Evolutionary conservation across 352 stramenopile species (phyloP).

Genomic region (Pythium aquatile): DNA sequence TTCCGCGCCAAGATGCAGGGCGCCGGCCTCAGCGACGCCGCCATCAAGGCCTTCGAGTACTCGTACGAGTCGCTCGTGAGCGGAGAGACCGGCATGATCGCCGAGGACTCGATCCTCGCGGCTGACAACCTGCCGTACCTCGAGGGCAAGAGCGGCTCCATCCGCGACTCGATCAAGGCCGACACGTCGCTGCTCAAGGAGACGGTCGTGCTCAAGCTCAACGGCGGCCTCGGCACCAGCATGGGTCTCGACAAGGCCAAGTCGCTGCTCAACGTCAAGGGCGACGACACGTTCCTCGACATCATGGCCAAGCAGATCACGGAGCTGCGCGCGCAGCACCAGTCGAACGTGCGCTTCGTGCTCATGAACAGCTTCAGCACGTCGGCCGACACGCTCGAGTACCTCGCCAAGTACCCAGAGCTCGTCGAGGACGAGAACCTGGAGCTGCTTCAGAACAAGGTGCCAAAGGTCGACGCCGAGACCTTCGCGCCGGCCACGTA

Average conservation of each 20-base stretch:
- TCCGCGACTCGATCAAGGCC: constrained; percentile 71
- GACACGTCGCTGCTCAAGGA: constrained; percentile 76
- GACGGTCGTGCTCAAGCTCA: constrained; percentile 88
- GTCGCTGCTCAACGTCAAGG: constrained; percentile 92
- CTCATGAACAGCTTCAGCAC: constrained; percentile 91
- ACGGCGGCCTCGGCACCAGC: constrained; percentile 82
- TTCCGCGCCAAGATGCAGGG: constrained; percentile 96
- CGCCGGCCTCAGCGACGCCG: constrained; percentile 92
- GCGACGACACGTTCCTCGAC: constrained; percentile 92
- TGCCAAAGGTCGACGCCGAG: constrained; percentile 92
- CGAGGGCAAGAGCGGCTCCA: constrained; percentile 71
- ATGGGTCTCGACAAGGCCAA: constrained; percentile 96
- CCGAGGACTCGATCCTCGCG: constrained; percentile 92
- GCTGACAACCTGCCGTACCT: constrained; percentile 78
- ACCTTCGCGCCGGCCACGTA: constrained; percentile 74
- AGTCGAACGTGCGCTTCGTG: constrained; percentile 90
- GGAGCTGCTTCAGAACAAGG: constrained; percentile 99
- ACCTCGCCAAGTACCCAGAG: constrained; percentile 87
- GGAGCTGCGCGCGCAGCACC: constrained; percentile 92
- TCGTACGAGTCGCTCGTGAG: constrained; percentile 95
- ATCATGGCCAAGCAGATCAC: constrained; percentile 92
- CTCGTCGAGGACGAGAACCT: constrained; percentile 93
- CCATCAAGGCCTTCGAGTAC: constrained; percentile 97
- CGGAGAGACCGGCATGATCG: constrained; percentile 96
- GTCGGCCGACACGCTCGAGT: constrained; percentile 82